These are phyloP conservation scores for Penicillium bialowiezense DNA, from an alignment of 495 filamentous ascomycete species.

Conservation along the genomic window DNA sequence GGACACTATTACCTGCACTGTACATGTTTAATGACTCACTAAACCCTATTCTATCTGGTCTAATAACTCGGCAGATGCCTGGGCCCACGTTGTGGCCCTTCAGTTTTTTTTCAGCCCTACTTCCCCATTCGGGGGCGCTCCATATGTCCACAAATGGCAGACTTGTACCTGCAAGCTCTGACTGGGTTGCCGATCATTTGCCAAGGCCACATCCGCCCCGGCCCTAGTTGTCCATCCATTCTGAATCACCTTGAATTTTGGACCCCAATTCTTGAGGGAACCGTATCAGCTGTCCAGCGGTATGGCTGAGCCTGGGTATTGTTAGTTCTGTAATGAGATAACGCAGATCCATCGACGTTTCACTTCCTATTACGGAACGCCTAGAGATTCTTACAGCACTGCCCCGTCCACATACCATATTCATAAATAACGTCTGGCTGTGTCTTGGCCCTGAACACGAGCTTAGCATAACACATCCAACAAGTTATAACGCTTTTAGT, in stretches of 20 bases:
- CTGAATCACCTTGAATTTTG: constrained; percentile 1
- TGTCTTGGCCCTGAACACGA: neutral
- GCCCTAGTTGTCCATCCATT: neutral
- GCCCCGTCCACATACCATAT: constrained; percentile 9
- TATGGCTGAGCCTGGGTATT: constrained; percentile 9
- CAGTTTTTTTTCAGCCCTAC: constrained; percentile 8
- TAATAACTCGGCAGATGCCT: neutral
- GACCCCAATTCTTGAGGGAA: neutral
- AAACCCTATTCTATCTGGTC: neutral
- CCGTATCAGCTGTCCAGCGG: constrained; percentile 1
- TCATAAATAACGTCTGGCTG: constrained; percentile 1
- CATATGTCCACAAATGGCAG: neutral
- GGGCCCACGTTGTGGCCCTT: neutral
- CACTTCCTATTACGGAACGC: constrained; percentile 16
- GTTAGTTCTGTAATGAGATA: neutral
- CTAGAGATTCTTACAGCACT: constrained; percentile 20
- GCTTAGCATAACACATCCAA: constrained; percentile 1
- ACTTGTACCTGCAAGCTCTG: neutral
- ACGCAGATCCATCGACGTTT: constrained; percentile 15
- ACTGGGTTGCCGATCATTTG: neutral
- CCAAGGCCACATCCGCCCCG: neutral
- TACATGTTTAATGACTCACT: neutral
- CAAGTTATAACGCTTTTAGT: constrained; percentile 3
- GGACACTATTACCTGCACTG: too few species aligned
- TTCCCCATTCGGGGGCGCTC: neutral